These are phyloP conservation scores for Botrytis aclada DNA, from an alignment of 2,329 filamentous ascomycete genomes.

Conservation along the genomic window DNA sequence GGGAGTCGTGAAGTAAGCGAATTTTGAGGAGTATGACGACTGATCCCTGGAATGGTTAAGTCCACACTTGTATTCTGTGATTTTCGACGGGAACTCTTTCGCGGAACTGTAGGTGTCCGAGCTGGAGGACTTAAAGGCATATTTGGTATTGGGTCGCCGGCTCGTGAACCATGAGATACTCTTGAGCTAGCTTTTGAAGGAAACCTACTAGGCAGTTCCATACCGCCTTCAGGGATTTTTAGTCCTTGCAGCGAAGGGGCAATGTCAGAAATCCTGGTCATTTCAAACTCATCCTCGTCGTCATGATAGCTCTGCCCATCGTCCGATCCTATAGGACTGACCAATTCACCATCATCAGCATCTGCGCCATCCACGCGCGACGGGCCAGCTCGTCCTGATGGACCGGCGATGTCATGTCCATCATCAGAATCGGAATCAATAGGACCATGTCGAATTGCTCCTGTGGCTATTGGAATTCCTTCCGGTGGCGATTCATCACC, in stretches of 20 bases:
- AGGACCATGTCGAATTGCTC: conserved; percentile 47
- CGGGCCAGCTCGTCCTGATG: conserved; percentile 41
- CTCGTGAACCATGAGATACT: conserved; percentile 25
- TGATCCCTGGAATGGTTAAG: conserved; percentile 15
- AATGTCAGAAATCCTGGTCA: conserved; percentile 45
- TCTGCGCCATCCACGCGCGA: conserved; percentile 35
- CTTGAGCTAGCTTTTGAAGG: conserved; percentile 55
- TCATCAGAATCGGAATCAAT: conserved; percentile 61
- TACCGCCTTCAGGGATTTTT: conserved; percentile 40
- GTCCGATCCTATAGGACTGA: conserved; percentile 36
- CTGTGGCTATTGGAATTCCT: conserved; percentile 58
- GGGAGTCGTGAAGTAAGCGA: conserved; percentile 44
- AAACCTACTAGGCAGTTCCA: conserved; percentile 56
- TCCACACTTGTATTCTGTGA: conserved; percentile 34
- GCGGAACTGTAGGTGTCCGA: conserved; percentile 51
- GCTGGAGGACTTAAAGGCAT: conserved; percentile 25
- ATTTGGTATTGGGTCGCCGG: conserved; percentile 42
- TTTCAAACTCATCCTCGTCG: conserved; percentile 43
- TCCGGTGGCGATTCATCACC: conserved; percentile 66
- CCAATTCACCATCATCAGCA: conserved; percentile 29
- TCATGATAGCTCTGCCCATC: conserved; percentile 49
- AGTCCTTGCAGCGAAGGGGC: conserved; percentile 61
- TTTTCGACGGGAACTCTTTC: conserved; percentile 67
- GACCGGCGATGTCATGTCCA: background rate
- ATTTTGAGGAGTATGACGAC: conserved; percentile 25